These are phyloP conservation scores for Dipteronia dyeriana DNA, from an alignment of 345 rosid species.

Conservation along the genomic window DNA sequence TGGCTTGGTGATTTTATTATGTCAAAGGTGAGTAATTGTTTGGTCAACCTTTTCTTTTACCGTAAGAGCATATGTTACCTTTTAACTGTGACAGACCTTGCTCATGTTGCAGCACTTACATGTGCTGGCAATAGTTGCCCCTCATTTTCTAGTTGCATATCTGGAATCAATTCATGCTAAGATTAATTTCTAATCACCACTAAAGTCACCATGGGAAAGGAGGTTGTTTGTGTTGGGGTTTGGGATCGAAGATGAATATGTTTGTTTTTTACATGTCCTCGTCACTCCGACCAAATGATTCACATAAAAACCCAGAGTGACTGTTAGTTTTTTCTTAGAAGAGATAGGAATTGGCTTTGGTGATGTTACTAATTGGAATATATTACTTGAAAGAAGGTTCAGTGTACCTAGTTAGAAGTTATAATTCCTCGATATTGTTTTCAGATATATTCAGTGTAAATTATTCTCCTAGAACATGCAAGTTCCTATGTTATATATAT, in stretches of 20 bases:
- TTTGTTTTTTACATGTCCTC: background rate
- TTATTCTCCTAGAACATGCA: background rate
- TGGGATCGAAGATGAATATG: background rate
- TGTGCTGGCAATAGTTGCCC: background rate
- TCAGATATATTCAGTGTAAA: background rate
- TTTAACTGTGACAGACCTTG: background rate
- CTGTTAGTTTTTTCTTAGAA: background rate
- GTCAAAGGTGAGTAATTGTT: constrained; percentile 63
- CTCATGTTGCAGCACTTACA: background rate
- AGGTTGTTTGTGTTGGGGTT: background rate
- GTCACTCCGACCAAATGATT: background rate
- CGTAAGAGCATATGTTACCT: background rate
- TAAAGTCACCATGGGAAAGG: background rate
- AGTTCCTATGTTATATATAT: background rate
- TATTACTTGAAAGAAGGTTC: background rate
- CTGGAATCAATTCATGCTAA: background rate
- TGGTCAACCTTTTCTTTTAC: background rate
- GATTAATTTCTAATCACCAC: background rate
- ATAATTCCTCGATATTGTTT: background rate
- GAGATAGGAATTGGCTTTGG: background rate
- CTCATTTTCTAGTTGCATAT: background rate
- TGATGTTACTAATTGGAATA: background rate
- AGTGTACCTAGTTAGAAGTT: background rate
- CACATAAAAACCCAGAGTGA: background rate
- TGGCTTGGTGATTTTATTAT: constrained; percentile 96